A percentile compares a stretch with the other conserved stretches of the same genome.
These are phyloP conservation scores for Nannochloropsis gaditana DNA, from an alignment of 108 stramenopile species.

Conservation along the genomic window DNA sequence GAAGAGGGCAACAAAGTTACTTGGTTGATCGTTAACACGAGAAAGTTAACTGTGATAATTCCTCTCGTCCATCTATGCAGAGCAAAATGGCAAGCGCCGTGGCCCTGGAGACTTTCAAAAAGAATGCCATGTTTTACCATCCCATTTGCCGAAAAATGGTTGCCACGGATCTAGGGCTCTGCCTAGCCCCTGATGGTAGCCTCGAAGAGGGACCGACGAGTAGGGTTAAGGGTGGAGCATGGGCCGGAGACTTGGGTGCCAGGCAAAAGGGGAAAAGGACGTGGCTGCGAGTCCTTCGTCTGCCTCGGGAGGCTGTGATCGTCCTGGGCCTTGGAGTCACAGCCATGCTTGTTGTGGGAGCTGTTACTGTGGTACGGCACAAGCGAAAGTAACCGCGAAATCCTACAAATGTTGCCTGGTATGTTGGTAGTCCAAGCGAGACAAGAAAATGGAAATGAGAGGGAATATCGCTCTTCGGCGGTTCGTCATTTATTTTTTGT, in stretches of 20 bases:
- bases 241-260: too few relatives aligned
- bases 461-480: too few relatives aligned
- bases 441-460: too few relatives aligned
- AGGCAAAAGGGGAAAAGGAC: background rate
- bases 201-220: background rate
- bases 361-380: background rate
- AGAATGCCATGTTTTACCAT: slow-evolving; percentile 80
- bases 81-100: slow-evolving; percentile 51
- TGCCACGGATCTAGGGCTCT: slow-evolving; percentile 62
- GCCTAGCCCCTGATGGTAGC: background rate
- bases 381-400: background rate
- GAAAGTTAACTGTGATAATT: background rate
- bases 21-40: too few relatives aligned
- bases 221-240: background rate
- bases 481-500: too few relatives aligned
- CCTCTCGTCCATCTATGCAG: slow-evolving; percentile 39
- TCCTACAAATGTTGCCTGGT: too few relatives aligned
- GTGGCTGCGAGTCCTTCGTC: background rate
- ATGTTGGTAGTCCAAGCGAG: too few relatives aligned
- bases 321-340: background rate
- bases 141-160: slow-evolving; percentile 89
- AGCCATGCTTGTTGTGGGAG: background rate
- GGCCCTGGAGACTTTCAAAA: slow-evolving; percentile 71
- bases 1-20: too few relatives aligned
- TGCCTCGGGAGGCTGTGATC: background rate